These are phyloP conservation scores for Phoenix dactylifera DNA, from an alignment of 176 grass and related monocot genomes.

Conservation along the genomic window DNA sequence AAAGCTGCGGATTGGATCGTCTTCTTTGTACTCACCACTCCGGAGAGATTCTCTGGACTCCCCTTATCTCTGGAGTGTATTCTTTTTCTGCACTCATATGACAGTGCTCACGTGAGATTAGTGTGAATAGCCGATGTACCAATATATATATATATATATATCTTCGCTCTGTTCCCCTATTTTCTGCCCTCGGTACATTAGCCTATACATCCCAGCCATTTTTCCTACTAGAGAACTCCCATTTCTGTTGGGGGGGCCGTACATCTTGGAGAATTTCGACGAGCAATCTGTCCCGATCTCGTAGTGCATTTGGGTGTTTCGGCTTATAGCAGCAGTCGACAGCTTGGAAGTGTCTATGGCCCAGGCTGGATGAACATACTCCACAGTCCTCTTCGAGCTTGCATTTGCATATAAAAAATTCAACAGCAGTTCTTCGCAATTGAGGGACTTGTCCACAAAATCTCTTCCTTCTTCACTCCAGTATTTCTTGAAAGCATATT, in stretches of 20 bases:
- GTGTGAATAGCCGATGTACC: no score
- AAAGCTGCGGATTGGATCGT: no score
- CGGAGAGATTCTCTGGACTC: no score
- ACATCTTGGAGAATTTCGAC: conserved; percentile 62
- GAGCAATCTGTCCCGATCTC: conserved; percentile 65
- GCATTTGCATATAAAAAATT: conserved; percentile 81
- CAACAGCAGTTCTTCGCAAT: conserved; percentile 92
- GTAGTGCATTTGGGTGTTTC: conserved; percentile 74
- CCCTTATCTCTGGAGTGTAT: no score
- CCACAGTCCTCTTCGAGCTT: conserved; percentile 53
- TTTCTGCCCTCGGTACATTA: neutral
- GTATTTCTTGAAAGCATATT: conserved; percentile 80
- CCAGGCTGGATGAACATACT: conserved; percentile 92
- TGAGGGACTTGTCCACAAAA: conserved; percentile 75
- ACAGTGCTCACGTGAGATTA: no score
- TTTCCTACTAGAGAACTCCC: conserved; percentile 50
- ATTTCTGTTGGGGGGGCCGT: conserved; percentile 34
- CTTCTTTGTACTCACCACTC: no score
- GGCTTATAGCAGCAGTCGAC: conserved; percentile 73
- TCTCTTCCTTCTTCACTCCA: conserved; percentile 82
- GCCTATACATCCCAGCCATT: conserved; percentile 85
- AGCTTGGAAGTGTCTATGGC: conserved; percentile 94
- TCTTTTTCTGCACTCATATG: no score
- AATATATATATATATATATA: no score
- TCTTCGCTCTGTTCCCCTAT: no score